Evolutionary conservation across 768 basidiomycete species (phyloP).

Genomic region (Leucocoprinus leucothites): DNA sequence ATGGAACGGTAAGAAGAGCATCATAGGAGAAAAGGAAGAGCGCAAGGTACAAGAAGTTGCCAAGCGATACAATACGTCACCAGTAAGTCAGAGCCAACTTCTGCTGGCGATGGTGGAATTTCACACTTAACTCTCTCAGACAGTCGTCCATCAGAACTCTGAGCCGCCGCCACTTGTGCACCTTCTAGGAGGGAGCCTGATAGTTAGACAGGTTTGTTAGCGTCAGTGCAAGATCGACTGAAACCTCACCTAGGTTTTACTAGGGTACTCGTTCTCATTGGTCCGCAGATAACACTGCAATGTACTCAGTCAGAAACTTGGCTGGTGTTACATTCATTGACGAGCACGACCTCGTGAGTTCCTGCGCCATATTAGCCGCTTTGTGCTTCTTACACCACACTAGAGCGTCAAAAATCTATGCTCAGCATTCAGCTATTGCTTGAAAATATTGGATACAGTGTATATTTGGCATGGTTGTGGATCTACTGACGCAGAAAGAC

Average conservation of each 20-base stretch:
- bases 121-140: constrained; percentile 22
- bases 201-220: constrained; percentile 63
- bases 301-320: constrained; percentile 66
- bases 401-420: constrained; percentile 68
- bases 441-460: constrained; percentile 63
- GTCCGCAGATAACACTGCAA: constrained; percentile 76
- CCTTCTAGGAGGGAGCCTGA: constrained; percentile 65
- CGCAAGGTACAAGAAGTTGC: constrained; percentile 69
- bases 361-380: not conserved
- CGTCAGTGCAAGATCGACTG: not conserved
- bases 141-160: constrained; percentile 50
- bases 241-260: not conserved
- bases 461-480: constrained; percentile 86
- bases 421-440: constrained; percentile 81
- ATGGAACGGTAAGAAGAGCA: constrained; percentile 63
- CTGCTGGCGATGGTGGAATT: not conserved
- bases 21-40: constrained; percentile 56
- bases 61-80: constrained; percentile 64
- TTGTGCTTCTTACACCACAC: not conserved
- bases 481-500: constrained; percentile 53
- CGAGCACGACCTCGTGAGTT: constrained; percentile 65
- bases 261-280: constrained; percentile 43
- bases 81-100: constrained; percentile 39
- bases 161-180: constrained; percentile 65
- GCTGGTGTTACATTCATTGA: constrained; percentile 58